Conservation (phyloP, 306 rosid genomes). For the Malus domestica region DNA sequence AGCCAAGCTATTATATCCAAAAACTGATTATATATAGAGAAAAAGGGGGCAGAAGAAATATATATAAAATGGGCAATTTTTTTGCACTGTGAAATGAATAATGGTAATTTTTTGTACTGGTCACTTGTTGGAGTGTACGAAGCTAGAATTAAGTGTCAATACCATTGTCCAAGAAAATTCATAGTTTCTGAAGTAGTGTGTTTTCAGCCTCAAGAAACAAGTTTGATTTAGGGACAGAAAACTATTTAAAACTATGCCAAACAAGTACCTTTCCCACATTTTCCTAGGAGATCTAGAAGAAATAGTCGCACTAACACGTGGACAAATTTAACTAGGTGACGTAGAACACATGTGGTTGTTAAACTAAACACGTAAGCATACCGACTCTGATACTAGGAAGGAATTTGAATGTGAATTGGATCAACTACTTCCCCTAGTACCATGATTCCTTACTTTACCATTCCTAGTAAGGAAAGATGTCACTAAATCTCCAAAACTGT, state of each 20-base stretch:
- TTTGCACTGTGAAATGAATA: background rate
- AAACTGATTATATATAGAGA: background rate
- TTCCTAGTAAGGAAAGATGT: too few relatives aligned
- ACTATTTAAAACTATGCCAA: too few relatives aligned
- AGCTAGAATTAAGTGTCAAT: background rate
- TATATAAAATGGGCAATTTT: too few relatives aligned
- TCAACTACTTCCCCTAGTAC: background rate
- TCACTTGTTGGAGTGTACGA: background rate
- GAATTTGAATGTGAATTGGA: background rate
- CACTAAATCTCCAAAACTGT: background rate
- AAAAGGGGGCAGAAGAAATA: background rate
- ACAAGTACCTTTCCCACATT: too few relatives aligned
- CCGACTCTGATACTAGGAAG: background rate
- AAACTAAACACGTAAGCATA: background rate
- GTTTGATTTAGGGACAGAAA: background rate
- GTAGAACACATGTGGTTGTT: too few relatives aligned
- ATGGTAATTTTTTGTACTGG: background rate
- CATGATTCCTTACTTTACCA: too few relatives aligned
- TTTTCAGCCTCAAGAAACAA: background rate
- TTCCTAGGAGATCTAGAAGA: too few relatives aligned
- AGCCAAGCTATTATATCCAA: too few relatives aligned
- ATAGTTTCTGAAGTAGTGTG: background rate
- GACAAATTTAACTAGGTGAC: background rate
- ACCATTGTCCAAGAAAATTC: background rate
- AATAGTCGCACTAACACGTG: too few relatives aligned